phyloP scores from a whole-genome alignment of 2,329 filamentous ascomycete genomes.

The Trichoderma harzianum region DNA sequence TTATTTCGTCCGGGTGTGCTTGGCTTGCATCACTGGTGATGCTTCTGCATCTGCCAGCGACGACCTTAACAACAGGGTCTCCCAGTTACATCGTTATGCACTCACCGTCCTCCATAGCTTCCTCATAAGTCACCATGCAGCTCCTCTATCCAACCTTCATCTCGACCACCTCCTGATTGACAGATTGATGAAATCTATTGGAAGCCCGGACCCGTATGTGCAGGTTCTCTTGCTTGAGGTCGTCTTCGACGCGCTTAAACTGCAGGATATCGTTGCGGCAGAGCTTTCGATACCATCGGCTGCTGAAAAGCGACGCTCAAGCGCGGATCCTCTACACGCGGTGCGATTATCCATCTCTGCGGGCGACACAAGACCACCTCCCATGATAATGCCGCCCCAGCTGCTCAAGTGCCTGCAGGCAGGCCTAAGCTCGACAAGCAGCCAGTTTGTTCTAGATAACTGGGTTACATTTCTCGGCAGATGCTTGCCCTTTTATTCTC shows the following conservation, averaged over 20 bases:
- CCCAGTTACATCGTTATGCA: conserved; percentile 67
- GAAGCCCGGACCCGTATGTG: conserved; percentile 62
- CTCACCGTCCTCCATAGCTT: conserved; percentile 69
- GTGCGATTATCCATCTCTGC: conserved; percentile 38
- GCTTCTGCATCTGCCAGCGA: conserved; percentile 21
- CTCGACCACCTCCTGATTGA: conserved; percentile 70
- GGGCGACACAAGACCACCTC: conserved; percentile 26
- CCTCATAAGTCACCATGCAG: conserved; percentile 60
- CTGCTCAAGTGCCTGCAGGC: conserved; percentile 82
- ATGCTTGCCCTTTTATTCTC: conserved; percentile 78
- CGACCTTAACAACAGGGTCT: conserved; percentile 44
- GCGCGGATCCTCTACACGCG: conserved; percentile 40
- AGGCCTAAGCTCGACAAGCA: conserved; percentile 71
- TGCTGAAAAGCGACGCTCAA: conserved; percentile 46
- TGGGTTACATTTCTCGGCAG: conserved; percentile 86
- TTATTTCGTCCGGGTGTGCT: conserved; percentile 63
- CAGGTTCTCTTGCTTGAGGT: conserved; percentile 77
- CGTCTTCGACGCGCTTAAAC: conserved; percentile 69
- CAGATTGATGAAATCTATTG: conserved; percentile 59
- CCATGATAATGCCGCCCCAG: conserved; percentile 56
- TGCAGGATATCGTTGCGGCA: conserved; percentile 46
- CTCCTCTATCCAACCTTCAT: conserved; percentile 57
- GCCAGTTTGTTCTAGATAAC: conserved; percentile 77
- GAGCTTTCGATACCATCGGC: conserved; percentile 44
- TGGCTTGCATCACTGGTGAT: conserved; percentile 53